Percentiles rank a stretch among this genome's conserved stretches.
Evolutionary conservation across 2,329 filamentous ascomycete genomes (phyloP).

Genomic region (Hymenoscyphus infarciens): DNA sequence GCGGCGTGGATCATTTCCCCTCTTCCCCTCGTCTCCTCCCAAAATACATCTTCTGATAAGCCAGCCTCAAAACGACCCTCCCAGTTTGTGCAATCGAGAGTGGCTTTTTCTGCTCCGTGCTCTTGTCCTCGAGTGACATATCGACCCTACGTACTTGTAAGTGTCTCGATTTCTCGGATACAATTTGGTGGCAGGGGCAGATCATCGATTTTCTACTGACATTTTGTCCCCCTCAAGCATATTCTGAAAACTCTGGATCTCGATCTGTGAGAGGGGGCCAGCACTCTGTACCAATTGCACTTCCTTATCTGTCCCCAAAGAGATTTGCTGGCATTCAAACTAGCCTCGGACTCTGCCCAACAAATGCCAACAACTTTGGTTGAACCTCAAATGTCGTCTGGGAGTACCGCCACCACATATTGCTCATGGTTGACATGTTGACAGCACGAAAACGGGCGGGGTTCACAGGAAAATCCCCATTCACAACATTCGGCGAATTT

Average conservation of each 20-base stretch:
- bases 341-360: neutral
- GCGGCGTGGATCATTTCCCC: constrained; percentile 1
- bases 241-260: neutral
- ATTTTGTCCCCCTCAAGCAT: neutral
- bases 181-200: neutral
- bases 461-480: neutral
- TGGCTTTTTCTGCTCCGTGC: no score
- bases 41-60: neutral
- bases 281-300: neutral
- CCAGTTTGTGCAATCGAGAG: no score
- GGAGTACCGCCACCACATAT: neutral
- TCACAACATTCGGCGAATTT: constrained; percentile 2
- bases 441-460: neutral
- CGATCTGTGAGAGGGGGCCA: neutral
- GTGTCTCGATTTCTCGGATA: neutral
- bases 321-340: neutral
- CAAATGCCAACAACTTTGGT: neutral
- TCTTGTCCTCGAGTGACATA: neutral
- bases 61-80: neutral
- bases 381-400: neutral
- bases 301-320: neutral
- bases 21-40: neutral
- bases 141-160: neutral
- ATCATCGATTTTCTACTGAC: neutral
- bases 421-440: neutral